Evolutionary conservation across 306 rosid species (phyloP), one percentile per base, ranked within the genome.

Genomic region (Glycine tomentella): DNA sequence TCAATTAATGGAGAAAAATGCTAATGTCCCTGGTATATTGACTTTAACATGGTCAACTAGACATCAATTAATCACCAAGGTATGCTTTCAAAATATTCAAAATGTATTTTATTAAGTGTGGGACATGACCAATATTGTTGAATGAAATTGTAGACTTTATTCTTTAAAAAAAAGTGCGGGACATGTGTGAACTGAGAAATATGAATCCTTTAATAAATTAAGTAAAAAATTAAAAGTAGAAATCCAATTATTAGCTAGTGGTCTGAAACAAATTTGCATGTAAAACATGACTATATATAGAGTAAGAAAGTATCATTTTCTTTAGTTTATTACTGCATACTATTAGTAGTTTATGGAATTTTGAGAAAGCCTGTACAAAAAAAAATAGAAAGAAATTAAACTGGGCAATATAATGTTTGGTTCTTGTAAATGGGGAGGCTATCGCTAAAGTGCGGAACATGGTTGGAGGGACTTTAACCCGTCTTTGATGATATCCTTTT

Each of bases 21-120:
- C 4, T 76, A 50, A 42, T 42, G 9, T 42, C 46, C 7, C 46
- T 42, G 34, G 40, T 53, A n/a, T n/a, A 17, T 79, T 69, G 70
- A 57, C 76, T 69, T 69, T 51, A 59, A 25, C 45, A 10, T 10
- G 52, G 72, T 69, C 77, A 46, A 79, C 50, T 16, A 75, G 10
- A 77, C 64, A 64, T 49, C 76, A n/a, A n/a, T n/a, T n/a, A 69
- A 79, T 34, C 42, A 15, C 38, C 4, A 56, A 56, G 0, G 4
- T 56, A 56, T 56, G 62, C 16, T 56, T 56, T 56, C 62, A 46
- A 75, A 59, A 9, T 61, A 7, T 56, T 69, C 49, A 5, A 46
- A 46, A 69, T 56, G 20, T 13, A 38, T 58, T 79, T 69, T 25
- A 45, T 79, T 4, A 13, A 42, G 9, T 17, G 44, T 42, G 76